Evolutionary conservation across 257 asterid species (phyloP), one percentile per base, ranked within the genome.

Genomic region (Solanum lignicaule): DNA sequence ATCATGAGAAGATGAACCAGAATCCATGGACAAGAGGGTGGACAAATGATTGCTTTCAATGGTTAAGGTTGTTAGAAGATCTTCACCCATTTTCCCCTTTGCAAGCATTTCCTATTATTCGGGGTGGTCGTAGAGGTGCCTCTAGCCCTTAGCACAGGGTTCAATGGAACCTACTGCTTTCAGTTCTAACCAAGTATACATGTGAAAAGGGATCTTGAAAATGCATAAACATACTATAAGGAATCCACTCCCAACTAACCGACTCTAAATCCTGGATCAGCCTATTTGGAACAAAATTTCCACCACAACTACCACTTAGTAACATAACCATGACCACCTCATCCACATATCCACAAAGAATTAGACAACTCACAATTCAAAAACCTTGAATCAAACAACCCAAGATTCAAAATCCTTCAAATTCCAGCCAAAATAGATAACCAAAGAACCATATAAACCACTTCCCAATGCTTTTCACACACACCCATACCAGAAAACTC

Each of bases 11-110:
- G 90, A 89, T 9, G 92, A 92, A 73, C 92, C 87, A 1, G 93
- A 89, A 87, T 92, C 94, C 94, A 92, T 92, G 86, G 94, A 90
- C 87, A 92, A 85, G 6, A 90, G 90, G 6, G 94, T 92, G 33
- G 94, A 92, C 71, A 92, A 86, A 83, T 86, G 93, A 75, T 89
- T 90, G 83, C 92, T 90, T 78, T 92, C 94, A 90, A 92, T 92
- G 68, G 91, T 89, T 86, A 92, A 89, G 66, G 92, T 88, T 39
- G 92, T 90, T 25, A 92, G 89, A 88, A 90, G 90, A 90, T 88
- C 89, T 87, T 90, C 92, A n/a, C 89, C 92, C 92, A 92, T 88
- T 88, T 90, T 91, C 78, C 90, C 92, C 73, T 89, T 90, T 75
- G 89, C 87, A 10, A 92, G 92, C 91, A 90, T 89, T 71, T 84